A percentile compares a stretch with the other conserved stretches of the same genome.
phyloP scores from a whole-genome alignment of 2,329 filamentous ascomycete species.

The Trichoderma pleuroti region DNA sequence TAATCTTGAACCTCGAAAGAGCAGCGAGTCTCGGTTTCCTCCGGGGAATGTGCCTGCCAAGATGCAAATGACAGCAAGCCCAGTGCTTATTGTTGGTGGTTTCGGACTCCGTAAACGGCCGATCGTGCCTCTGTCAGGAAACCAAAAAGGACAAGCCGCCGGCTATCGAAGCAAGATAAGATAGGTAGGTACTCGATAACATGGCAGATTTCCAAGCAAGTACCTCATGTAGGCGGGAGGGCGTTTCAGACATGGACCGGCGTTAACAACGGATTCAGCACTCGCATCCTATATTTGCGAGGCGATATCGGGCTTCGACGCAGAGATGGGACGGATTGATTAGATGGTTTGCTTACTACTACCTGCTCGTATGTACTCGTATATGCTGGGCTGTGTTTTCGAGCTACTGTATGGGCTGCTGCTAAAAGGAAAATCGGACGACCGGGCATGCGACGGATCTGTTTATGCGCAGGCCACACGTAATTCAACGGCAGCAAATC shows the following conservation, averaged over 20 bases:
- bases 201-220: background rate
- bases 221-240: background rate
- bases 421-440: background rate
- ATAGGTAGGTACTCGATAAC: too few species aligned
- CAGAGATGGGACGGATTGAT: background rate
- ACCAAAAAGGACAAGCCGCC: background rate
- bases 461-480: conserved; percentile 3
- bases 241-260: background rate
- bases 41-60: background rate
- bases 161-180: background rate
- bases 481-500: background rate
- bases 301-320: background rate
- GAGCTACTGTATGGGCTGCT: background rate
- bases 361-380: background rate
- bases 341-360: background rate
- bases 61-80: background rate
- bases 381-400: background rate
- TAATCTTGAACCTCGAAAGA: too few species aligned
- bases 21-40: background rate
- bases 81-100: background rate
- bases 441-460: conserved; percentile 12
- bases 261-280: background rate
- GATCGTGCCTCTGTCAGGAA: background rate
- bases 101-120: background rate
- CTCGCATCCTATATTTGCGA: background rate